phyloP scores from a whole-genome alignment of 306 rosid genomes.

The Vigna angularis region DNA sequence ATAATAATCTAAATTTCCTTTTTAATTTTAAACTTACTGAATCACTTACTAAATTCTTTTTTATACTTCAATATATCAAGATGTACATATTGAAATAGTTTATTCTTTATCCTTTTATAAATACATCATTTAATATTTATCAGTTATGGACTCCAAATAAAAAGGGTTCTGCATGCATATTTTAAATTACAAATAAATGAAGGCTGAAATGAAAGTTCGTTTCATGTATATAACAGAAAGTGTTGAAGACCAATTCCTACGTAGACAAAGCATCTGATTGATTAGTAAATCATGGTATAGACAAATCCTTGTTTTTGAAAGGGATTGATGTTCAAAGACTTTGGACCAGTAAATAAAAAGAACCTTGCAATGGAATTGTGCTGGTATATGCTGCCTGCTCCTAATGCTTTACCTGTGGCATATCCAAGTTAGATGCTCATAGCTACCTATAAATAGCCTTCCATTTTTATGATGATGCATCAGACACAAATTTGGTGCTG shows the following conservation, averaged over 20 bases:
- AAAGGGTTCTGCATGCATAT: slow-evolving; percentile 11
- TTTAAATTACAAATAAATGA: background rate
- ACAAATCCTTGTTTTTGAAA: slow-evolving; percentile 34
- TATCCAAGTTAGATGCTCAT: slow-evolving; percentile 59
- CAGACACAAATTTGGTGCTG: slow-evolving; percentile 44
- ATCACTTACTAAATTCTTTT: too few species aligned
- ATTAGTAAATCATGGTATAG: slow-evolving; percentile 18
- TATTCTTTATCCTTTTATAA: too few species aligned
- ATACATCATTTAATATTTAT: too few species aligned
- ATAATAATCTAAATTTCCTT: too few species aligned
- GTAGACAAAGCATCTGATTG: slow-evolving; percentile 38
- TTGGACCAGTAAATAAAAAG: slow-evolving; percentile 42
- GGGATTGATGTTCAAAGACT: slow-evolving; percentile 32
- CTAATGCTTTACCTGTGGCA: slow-evolving; percentile 49
- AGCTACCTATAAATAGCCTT: slow-evolving; percentile 37
- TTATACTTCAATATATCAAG: too few species aligned
- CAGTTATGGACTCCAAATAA: too few species aligned
- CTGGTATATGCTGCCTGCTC: slow-evolving; percentile 55
- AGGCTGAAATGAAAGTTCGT: background rate
- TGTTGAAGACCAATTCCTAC: slow-evolving; percentile 15
- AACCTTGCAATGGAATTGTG: slow-evolving; percentile 49
- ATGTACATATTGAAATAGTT: too few species aligned
- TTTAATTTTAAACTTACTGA: too few species aligned
- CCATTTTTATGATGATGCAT: slow-evolving; percentile 30
- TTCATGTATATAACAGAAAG: slow-evolving; percentile 3